Evolutionary conservation across 2,329 filamentous ascomycete species (phyloP).

Genomic region (Ophiosphaerella narmari): DNA sequence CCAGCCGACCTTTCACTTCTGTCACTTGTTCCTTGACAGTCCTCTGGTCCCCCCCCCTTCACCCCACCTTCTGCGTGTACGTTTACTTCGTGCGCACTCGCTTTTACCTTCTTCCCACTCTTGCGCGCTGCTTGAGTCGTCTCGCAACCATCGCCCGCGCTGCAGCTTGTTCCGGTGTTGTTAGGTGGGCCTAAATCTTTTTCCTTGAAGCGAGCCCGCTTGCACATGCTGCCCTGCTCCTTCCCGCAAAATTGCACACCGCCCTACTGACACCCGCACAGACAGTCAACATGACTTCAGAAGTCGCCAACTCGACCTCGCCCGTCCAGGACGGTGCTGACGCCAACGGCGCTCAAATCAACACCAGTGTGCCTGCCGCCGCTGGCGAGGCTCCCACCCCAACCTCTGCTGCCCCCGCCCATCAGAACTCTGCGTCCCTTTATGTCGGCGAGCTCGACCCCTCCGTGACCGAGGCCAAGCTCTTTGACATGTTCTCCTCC

Average conservation of each 20-base stretch:
- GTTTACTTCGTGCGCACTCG: conserved; percentile 23
- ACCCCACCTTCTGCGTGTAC: conserved; percentile 24
- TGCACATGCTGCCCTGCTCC: conserved; percentile 32
- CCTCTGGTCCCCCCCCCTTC: conserved; percentile 23
- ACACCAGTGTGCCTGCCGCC: conserved; percentile 72
- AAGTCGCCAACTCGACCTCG: conserved; percentile 53
- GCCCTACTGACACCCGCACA: conserved; percentile 29
- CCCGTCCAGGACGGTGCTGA: conserved; percentile 73
- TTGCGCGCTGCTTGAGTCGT: conserved; percentile 17
- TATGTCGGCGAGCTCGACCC: conserved; percentile 98
- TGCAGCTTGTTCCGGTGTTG: conserved; percentile 25
- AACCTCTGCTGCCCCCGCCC: conserved; percentile 72
- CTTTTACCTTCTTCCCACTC: conserved; percentile 25
- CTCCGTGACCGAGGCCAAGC: conserved; percentile 98
- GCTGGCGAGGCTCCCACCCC: conserved; percentile 72
- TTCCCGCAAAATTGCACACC: conserved; percentile 31
- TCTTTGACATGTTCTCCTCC: conserved; percentile 99
- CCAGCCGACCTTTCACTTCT: conserved; percentile 31
- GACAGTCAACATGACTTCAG: conserved; percentile 45
- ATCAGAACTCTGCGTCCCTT: conserved; percentile 94
- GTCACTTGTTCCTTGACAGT: conserved; percentile 37
- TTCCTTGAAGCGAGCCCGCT: conserved; percentile 36
- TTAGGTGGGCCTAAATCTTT: conserved; percentile 35
- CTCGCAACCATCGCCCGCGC: conserved; percentile 20
- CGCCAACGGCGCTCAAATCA: conserved; percentile 66